These are phyloP conservation scores for Sporothrix globosa DNA, from an alignment of 2,329 filamentous ascomycete genomes.

Conservation along the genomic window DNA sequence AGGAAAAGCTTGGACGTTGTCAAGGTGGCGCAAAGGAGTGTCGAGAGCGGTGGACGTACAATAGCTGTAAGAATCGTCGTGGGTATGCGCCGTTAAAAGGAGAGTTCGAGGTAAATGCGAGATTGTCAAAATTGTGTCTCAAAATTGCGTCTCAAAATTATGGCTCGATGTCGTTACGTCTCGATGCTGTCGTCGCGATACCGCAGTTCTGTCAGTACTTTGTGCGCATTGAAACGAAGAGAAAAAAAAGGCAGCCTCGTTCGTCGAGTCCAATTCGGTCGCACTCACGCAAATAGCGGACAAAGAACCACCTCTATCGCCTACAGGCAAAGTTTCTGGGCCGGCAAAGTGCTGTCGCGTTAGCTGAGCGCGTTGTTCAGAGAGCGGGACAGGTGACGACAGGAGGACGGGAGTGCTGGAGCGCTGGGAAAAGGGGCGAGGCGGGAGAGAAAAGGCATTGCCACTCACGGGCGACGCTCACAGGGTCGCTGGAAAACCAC, in stretches of 20 bases:
- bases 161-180: neutral
- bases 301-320: neutral
- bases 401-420: neutral
- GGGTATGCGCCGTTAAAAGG: slow-evolving; percentile 1
- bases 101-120: neutral
- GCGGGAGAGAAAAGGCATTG: neutral
- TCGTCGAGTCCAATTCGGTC: neutral
- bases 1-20: slow-evolving; percentile 23
- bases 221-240: slow-evolving; percentile 16
- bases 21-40: slow-evolving; percentile 17
- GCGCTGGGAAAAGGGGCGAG: slow-evolving; percentile 10
- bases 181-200: slow-evolving; percentile 8
- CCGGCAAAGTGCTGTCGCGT: slow-evolving; percentile 10
- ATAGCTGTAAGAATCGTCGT: neutral
- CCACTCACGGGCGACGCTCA: neutral
- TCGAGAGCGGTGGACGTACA: slow-evolving; percentile 1
- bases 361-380: slow-evolving; percentile 28
- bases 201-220: neutral
- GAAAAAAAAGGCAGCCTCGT: slow-evolving; percentile 6
- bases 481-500: neutral
- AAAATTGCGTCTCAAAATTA: neutral
- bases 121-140: neutral
- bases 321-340: neutral
- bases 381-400: slow-evolving; percentile 11
- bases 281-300: neutral